Evolutionary conservation across 2,329 filamentous ascomycete genomes (phyloP), one percentile per base, ranked within the genome.

Genomic region (Colletotrichum destructivum): DNA sequence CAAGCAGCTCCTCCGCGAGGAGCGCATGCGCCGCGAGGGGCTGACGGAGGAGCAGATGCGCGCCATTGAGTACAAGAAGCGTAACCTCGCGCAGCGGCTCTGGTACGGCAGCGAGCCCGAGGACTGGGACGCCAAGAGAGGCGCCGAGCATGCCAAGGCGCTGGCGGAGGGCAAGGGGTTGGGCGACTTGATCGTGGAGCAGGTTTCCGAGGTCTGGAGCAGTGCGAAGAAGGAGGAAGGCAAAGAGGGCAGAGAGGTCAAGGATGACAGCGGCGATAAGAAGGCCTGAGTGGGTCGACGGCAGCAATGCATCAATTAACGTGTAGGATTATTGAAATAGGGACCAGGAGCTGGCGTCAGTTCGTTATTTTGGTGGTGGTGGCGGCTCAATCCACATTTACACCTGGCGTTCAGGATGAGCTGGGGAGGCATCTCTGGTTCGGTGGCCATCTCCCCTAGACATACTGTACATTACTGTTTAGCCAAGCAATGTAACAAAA

Each of bases 61-160:
- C 68, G 76, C 78, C 31, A 71, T 78, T 40, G 78, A 76, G 69
- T 74, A 68, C 61, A 64, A 73, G 63, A 63, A 74, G 74, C 74
- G 77, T 13, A 75, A 79, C 66, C 61, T 80, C 60, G 78, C 89
- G 66, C 81, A 86, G 73, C 83, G 83, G 74, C 78, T 90, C 18
- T 91, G 89, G 89, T 88, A 89, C 85, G 89, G 89, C 44, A 84
- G 83, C 47, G 88, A 90, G 78, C 79, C 79, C n/a, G 83, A 85
- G 55, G 84, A 87, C 74, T 90, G 88, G 88, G 82, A 84, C 77
- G 79, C 85, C 80, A 85, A 86, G 83, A 82, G 88, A 72, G 81
- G 84, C 4, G 83, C 83, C 76, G 83, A 86, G 78, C 87, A 90
- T 76, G 82, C 82, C 71, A 85, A 85, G 79, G 88, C 86, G 69